Conservation (phyloP, 1,284 basidiomycete genomes). For the Laetiporus sulphureus region DNA sequence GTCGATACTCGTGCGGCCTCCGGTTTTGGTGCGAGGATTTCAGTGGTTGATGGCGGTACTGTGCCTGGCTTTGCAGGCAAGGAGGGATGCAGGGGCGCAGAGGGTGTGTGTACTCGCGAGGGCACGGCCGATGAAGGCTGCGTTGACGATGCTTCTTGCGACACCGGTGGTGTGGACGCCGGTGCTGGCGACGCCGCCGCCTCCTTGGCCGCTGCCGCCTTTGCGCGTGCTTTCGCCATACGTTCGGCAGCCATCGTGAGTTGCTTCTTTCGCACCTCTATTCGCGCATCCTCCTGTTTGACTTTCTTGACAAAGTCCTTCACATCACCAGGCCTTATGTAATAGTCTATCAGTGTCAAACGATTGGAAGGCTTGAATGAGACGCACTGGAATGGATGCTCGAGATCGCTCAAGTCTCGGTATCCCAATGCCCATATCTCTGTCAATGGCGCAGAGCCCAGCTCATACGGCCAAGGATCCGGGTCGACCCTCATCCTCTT, state of each 20-base stretch:
- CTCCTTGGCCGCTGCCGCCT: constrained; percentile 24
- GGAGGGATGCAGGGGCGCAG: constrained; percentile 54
- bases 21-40: constrained; percentile 24
- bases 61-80: constrained; percentile 47
- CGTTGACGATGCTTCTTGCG: constrained; percentile 5
- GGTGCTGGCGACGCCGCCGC: constrained; percentile 23
- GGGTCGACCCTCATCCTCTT: constrained; percentile 47
- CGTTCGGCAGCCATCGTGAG: constrained; percentile 43
- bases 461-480: constrained; percentile 50
- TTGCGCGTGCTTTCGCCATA: constrained; percentile 36
- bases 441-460: constrained; percentile 61
- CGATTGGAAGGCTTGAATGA: neutral
- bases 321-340: constrained; percentile 55
- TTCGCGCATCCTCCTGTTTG: constrained; percentile 56
- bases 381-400: constrained; percentile 57
- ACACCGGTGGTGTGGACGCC: constrained; percentile 18
- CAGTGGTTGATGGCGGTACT: constrained; percentile 14
- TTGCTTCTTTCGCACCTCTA: constrained; percentile 52
- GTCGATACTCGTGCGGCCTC: constrained; percentile 15
- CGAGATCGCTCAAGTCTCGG: constrained; percentile 50
- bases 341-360: neutral
- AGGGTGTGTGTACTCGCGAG: constrained; percentile 10
- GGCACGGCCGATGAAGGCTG: neutral
- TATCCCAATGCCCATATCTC: constrained; percentile 81
- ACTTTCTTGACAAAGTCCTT: constrained; percentile 67